Evolutionary conservation across 1,284 basidiomycete species (phyloP).

Genomic region (Lignosus rhinocerotis): DNA sequence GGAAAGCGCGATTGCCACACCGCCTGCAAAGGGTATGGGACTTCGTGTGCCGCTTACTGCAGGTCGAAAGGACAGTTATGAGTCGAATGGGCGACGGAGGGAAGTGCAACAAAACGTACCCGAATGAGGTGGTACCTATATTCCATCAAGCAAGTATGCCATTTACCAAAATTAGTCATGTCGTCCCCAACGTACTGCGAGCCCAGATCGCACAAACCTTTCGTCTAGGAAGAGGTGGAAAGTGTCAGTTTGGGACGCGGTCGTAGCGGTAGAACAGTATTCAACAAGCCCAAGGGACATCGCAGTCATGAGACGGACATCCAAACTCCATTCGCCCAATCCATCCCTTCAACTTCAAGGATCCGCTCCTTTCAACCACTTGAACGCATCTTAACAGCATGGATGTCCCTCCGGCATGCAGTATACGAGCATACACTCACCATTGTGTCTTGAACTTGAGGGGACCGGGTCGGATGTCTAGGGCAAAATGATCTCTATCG

Average conservation of each 20-base stretch:
- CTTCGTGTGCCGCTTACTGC: constrained; percentile 97
- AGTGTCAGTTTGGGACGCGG: neutral
- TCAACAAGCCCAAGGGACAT: constrained; percentile 27
- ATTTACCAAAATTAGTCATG: constrained; percentile 23
- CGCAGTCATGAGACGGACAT: constrained; percentile 33
- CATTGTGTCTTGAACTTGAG: constrained; percentile 38
- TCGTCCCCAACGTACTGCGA: neutral
- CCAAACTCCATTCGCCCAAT: constrained; percentile 29
- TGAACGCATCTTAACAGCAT: constrained; percentile 7
- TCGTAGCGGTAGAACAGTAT: constrained; percentile 3
- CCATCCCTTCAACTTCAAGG: constrained; percentile 31
- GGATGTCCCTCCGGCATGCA: constrained; percentile 23
- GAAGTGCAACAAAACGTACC: constrained; percentile 51
- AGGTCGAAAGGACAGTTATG: constrained; percentile 5
- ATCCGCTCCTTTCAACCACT: constrained; percentile 29
- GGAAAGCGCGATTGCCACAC: constrained; percentile 91
- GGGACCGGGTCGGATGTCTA: constrained; percentile 29
- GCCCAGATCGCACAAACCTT: constrained; percentile 57
- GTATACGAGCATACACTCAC: constrained; percentile 31
- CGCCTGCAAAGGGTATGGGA: constrained; percentile 96
- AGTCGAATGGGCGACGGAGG: neutral
- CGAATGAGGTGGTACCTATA: constrained; percentile 88
- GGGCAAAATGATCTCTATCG: constrained; percentile 21
- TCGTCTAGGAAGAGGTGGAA: constrained; percentile 53
- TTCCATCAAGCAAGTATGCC: constrained; percentile 25